Evolutionary conservation across 306 rosid genomes (phyloP), one percentile per base, ranked within the genome.

Genomic region (Prunus davidiana): DNA sequence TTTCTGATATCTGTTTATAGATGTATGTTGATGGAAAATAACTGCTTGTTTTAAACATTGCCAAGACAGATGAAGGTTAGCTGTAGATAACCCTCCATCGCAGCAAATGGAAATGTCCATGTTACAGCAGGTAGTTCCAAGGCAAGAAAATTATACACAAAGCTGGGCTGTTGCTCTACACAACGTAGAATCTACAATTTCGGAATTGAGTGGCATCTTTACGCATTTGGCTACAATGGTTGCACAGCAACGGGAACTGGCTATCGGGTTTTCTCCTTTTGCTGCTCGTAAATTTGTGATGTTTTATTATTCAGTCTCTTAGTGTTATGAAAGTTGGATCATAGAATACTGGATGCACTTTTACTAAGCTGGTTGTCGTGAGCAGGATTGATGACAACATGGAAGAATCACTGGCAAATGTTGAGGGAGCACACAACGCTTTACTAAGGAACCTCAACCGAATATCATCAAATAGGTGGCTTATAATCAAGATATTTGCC

Each of bases 51-150:
- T 81, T 57, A 58, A 78, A 70, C 45, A 64, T 81, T 83, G 73
- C 82, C 77, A 86, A 72, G 71, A 28, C 88, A 91, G 98, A 70
- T 96, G 98, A 68, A 86, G 98, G 85, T 83, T 89, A 84, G 98
- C 94, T 66, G 91, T 72, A 32, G 98, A 94, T 56, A 91, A 80
- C 83, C 81, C 85, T 75, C 94, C 97, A 70, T 83, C 98, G 32
- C 98, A 89, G 87, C 98, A 91, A 70, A 91, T 91, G 97, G 97
- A 94, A 82, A 86, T 94, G 97, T 88, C 97, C 65, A 87, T 90
- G 97, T 81, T 94, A 74, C 98, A 94, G 80, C 98, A 90, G 89
- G 97, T 91, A 81, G 96, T 89, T 76, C 96, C 98, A 56, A 80
- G 84, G 73, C 98, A 90, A 15, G 94, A 94, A 70, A 86, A 77